Base-by-base conservation (phyloP, 768 basidiomycete species). In the Podaxis pistillaris region DNA sequence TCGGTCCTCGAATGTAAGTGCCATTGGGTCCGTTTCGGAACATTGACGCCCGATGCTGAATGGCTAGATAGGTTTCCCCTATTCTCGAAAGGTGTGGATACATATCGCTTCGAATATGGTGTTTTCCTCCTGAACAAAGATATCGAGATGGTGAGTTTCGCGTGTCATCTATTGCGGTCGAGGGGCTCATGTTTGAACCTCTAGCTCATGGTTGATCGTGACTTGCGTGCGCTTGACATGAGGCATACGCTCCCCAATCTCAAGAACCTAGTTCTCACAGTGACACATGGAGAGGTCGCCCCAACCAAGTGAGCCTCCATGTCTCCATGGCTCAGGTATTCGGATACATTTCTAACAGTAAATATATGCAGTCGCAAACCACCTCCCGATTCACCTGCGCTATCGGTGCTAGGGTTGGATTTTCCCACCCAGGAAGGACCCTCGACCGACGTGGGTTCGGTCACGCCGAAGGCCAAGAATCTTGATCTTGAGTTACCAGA, bases 61-160 rank as follows among this genome's bases (percentile, higher is more conserved):
- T 54, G n/a, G 2, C 37, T 26, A 4, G 63, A 33, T 58, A 97
- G 96, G 83, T 99, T 98, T 73, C 97, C 97, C 17, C 77, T 99
- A 33, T 99, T 94, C 74, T 89, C 93, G 1, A 92, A 86, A 76
- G 95, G 96, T 4, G 96, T 98, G 62, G 97, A 98, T 72, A 91
- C 90, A 47, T 98, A 98, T 75, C 84, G 97, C 26, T 99, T 96
- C 70, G 96, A 98, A 74, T 99, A 98, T 77, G 97, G 89, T 3
- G 96, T 98, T 3, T 98, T 95, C 74, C 76, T 99, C 46, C 80
- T 98, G 36, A 99, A 99, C 78, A 99, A 98, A 75, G 83, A 99
- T 74, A 95, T 99, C 66, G 96, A 99, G 77, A 81, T 95, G 84
- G 95, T 96, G 66, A 64, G 82, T 64, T n/a, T 30, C 12, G 47